Percentiles rank a stretch among this genome's conserved stretches.
These are phyloP conservation scores for Cladorrhinum samala DNA, from an alignment of 495 filamentous ascomycete species.

Conservation along the genomic window DNA sequence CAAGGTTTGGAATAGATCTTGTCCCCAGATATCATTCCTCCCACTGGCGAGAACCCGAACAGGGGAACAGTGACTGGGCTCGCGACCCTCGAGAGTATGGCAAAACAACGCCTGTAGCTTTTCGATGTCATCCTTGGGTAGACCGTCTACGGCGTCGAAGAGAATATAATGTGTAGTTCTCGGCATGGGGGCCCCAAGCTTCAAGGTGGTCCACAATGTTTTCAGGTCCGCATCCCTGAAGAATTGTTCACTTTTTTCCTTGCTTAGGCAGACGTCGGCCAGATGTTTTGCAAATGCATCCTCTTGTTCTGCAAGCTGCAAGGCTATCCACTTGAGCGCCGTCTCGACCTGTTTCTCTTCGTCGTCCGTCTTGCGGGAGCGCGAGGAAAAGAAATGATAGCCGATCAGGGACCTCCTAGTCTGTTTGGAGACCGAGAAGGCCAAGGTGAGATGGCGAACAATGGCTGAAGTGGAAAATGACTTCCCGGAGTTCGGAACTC, in stretches of 20 bases:
- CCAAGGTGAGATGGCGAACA: not conserved
- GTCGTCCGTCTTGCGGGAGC: not conserved
- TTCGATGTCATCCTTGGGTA: not conserved
- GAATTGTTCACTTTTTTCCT: not conserved
- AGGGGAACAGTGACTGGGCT: not conserved
- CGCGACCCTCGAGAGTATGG: not conserved
- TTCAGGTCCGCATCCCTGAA: not conserved
- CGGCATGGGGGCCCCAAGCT: not conserved
- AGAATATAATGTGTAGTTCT: slow-evolving; percentile 5
- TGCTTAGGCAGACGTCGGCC: not conserved
- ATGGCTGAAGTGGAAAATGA: not conserved
- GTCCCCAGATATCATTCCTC: not conserved
- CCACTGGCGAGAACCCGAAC: slow-evolving; percentile 1
- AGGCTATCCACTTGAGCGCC: slow-evolving; percentile 4
- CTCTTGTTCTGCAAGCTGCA: slow-evolving; percentile 6
- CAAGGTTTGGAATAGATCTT: not conserved
- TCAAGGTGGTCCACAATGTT: slow-evolving; percentile 3
- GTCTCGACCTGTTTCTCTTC: slow-evolving; percentile 1
- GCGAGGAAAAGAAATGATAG: slow-evolving; percentile 5
- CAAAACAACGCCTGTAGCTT: not conserved
- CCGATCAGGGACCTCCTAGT: not conserved
- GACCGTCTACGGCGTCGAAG: slow-evolving; percentile 2
- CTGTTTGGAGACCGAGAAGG: not conserved
- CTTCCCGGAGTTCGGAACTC: not conserved
- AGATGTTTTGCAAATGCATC: slow-evolving; percentile 2